Base-by-base conservation (phyloP, 257 asterid species). In the Hygrophila difformis region DNA sequence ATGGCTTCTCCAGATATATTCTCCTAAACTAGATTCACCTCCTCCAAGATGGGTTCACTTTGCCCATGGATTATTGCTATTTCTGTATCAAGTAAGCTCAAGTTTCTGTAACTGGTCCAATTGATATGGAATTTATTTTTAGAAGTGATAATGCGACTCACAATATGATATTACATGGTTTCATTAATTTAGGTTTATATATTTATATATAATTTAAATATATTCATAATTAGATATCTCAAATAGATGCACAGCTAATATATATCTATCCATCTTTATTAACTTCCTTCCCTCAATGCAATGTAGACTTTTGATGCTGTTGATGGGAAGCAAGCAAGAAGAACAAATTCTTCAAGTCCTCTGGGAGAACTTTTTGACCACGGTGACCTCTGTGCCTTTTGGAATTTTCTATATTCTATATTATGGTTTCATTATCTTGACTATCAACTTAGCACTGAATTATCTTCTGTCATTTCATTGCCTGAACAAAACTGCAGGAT, bases 361-460 rank as follows among this genome's bases (percentile, higher is more conserved):
- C 49, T 91, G 63, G 99, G 99, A 53, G 99, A 91, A 56, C 99
- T 91, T 67, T 91, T 91, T 59, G 99, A 91, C 73, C 99, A 91
- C 52, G 99, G 99, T 91, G 63, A 67, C 36, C 9, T 18, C 47
- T 63, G 28, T 20, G 39, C 53, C 53, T 35, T 44, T 38, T 51
- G 9, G 39, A 38, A 11, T 26, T 26, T 54, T 20, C 28, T 38
- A 46, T 61, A 19, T 41, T 34, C 44, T 13, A 18, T 22, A 36
- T 36, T 59, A 47, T 15, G 8, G 8, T 36, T 39, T 44, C 8
- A 24, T 24, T 24, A 24, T 24, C 8, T 3, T 24, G 3, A 26
- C 8, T 26, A 26, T 26, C 8, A 26, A 3, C 31, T n/a, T 26
- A 26, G 31, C 8, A 8, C 31, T 26, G 31, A 26, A n/a, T 8